Evolutionary conservation across 768 basidiomycete genomes (phyloP), one percentile per base, ranked within the genome.

Genomic region (Suillus hirtellus): DNA sequence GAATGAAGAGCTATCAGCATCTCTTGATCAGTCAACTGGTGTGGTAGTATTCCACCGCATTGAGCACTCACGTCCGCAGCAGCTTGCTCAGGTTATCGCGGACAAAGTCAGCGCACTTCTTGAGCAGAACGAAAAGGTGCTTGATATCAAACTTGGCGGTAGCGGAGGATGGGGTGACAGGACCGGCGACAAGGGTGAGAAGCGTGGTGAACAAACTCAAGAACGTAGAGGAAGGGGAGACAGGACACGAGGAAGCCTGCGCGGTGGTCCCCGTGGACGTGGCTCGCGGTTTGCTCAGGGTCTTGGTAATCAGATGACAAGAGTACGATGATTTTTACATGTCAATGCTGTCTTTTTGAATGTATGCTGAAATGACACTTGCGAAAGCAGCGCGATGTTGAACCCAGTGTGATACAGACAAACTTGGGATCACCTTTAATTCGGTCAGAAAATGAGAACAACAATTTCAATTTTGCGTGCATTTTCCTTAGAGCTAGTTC

Each of bases 21-120:
- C 95, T 17, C 82, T 99, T 61, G 97, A 99, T 74, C 94, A 93
- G 72, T 89, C 93, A 19, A 89, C 89, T 27, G 90, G 88, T 43
- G 95, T 96, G 49, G 85, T 99, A 62, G 89, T 96, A 53, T 95
- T 99, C 82, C 94, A 99, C 73, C 89, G 94, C 62, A 85, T 94
- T 63, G 96, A 98, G 69, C 83, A 92, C 43, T 88, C 91, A 17
- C 90, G 93, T 53, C 82, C 90, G 4, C 97, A 99, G 75, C 90
- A 95, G 73, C 81, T 98, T n/a, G 89, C 93, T 1, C 90, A 91
- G 70, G 85, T 86, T 46, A 84, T 99, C 49, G 90, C 96, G 7
- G 96, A 99, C 69, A 93, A 93, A 76, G 84, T 96, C 21, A 87
- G 84, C 31, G 81, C 84, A 21, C 82, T 98, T 85, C 88, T 95